Evolutionary conservation across 2,329 filamentous ascomycete species (phyloP).

Genomic region (Claviceps digitariae): DNA sequence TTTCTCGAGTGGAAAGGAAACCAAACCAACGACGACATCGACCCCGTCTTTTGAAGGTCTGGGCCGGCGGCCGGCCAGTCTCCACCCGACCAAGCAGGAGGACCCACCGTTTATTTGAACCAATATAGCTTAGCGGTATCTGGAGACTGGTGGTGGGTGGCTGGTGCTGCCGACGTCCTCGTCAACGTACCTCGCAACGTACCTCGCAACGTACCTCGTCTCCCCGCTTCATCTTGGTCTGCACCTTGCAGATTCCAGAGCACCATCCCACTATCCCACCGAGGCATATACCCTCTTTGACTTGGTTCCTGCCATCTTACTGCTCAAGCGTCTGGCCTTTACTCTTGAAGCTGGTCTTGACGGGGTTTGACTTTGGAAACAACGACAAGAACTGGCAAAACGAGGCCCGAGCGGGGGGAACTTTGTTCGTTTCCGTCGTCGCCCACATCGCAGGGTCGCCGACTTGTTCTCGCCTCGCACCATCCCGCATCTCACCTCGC

Average conservation of each 20-base stretch:
- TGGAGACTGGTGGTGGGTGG: not conserved
- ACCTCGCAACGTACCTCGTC: not conserved
- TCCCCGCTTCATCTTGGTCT: not conserved
- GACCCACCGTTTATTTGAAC: not conserved
- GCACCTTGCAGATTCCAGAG: not conserved
- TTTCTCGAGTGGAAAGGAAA: not conserved
- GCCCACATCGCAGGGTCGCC: conserved; percentile 3
- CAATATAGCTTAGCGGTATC: not conserved
- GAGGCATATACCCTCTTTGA: not conserved
- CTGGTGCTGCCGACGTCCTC: not conserved
- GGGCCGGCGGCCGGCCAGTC: not conserved
- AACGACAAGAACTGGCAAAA: not conserved
- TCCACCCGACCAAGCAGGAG: not conserved
- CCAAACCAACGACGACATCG: not conserved
- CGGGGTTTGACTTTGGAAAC: not conserved
- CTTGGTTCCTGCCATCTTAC: not conserved
- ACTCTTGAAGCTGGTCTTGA: not conserved
- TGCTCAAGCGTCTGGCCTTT: not conserved
- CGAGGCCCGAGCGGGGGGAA: conserved; percentile 7
- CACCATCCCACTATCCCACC: not conserved
- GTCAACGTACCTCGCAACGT: not conserved
- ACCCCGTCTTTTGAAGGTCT: not conserved
- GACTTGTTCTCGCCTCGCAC: not conserved
- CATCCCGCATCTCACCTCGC: not conserved
- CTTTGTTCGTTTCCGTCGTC: conserved; percentile 2